A percentile compares a stretch with the other conserved stretches of the same genome.
These are phyloP conservation scores for Planoprotostelium fungivorum DNA, from an alignment of 78 protist genomes.

Conservation along the genomic window DNA sequence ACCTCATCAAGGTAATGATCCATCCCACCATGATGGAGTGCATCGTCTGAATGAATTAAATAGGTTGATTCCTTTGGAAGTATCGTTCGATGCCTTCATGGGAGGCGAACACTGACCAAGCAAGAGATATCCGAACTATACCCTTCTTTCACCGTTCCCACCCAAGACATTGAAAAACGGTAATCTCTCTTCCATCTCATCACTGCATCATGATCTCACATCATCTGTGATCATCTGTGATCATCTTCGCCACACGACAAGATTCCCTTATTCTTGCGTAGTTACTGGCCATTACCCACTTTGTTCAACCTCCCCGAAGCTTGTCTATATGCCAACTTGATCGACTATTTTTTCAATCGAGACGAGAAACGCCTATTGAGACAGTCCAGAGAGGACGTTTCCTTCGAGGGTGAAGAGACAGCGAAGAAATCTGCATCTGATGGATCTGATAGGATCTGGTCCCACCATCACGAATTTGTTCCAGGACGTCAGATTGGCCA, in stretches of 20 bases:
- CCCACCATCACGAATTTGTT: slow-evolving; percentile 31
- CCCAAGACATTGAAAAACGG: background rate
- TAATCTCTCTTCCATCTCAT: no score
- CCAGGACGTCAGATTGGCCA: slow-evolving; percentile 50
- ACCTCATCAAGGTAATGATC: slow-evolving; percentile 38
- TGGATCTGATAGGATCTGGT: background rate
- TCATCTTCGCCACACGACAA: no score
- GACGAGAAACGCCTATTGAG: background rate
- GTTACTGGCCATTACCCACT: slow-evolving; percentile 55
- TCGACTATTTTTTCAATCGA: slow-evolving; percentile 20
- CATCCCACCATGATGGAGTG: background rate
- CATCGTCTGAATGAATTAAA: background rate
- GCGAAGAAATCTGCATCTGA: background rate
- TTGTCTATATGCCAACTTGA: slow-evolving; percentile 46
- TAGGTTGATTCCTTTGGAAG: slow-evolving; percentile 52
- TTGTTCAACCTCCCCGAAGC: slow-evolving; percentile 68
- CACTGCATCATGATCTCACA: no score
- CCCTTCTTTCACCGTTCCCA: slow-evolving; percentile 11
- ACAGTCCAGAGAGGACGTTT: background rate
- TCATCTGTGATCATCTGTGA: no score
- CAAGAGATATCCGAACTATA: slow-evolving; percentile 20
- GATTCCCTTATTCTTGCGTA: no score
- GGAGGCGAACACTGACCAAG: slow-evolving; percentile 5
- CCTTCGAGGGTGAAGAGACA: no score
- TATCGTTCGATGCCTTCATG: slow-evolving; percentile 39